Evolutionary conservation across 2,329 filamentous ascomycete genomes (phyloP), one percentile per base, ranked within the genome.

Genomic region (Coniochaeta ligniaria): DNA sequence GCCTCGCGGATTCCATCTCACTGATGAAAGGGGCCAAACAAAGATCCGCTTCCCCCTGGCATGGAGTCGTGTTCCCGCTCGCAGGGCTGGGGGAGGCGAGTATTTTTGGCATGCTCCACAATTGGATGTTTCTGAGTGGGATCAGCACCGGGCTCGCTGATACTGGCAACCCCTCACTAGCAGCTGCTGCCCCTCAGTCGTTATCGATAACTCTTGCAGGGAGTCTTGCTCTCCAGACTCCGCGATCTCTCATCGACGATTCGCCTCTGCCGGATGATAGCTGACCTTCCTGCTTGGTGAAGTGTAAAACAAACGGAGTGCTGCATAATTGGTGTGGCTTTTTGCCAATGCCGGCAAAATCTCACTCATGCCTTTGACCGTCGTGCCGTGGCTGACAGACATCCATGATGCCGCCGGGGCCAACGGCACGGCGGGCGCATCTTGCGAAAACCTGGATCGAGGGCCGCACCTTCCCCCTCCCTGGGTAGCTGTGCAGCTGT

Each of bases 341-440:
- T 67, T 67, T 68, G 64, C 64, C 68, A 69, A 67, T 69, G 66
- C 66, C 66, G 69, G 68, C 63, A 70, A 70, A 69, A 70, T 63
- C 62, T 56, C 45, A 35, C 57, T 61, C 68, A 63, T 57, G 54
- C 54, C 35, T 67, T 65, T 63, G 60, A 61, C 35, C 52, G 57
- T 57, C 60, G 60, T 60, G 61, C 41, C 61, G 59, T 64, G 63
- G 54, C 9, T 31, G 28, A 31, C 28, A 31, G 5, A 9, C 28
- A n/a, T 54, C 26, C 35, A 38, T 7, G 6, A 56, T 64, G 56
- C 59, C 59, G 55, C 63, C 59, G 63, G 60, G 59, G 60, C 57
- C 57, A 60, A 62, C 58, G 58, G 59, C 63, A 63, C 60, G 24
- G 60, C 58, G 60, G 61, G 59, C 55, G 36, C 52, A 60, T 60